Evolutionary conservation across 2,329 filamentous ascomycete species (phyloP).

Genomic region (Colletotrichum tabaci): DNA sequence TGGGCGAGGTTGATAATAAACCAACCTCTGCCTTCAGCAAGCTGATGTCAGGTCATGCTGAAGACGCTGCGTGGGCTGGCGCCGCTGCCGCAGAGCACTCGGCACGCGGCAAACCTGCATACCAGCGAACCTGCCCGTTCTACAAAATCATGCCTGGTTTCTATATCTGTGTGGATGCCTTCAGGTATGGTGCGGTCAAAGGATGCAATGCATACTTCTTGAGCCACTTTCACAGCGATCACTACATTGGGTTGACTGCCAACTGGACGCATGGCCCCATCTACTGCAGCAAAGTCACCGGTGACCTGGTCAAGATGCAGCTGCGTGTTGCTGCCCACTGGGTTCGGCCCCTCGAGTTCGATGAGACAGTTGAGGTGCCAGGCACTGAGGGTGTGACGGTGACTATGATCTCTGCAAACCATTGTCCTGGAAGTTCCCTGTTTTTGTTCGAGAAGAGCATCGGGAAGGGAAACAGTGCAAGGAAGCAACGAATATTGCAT

Average conservation of each 20-base stretch:
- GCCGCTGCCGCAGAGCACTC: constrained; percentile 86
- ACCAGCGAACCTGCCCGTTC: constrained; percentile 93
- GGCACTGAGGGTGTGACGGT: constrained; percentile 87
- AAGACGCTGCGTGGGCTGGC: constrained; percentile 90
- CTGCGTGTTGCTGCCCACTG: constrained; percentile 88
- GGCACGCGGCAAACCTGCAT: constrained; percentile 87
- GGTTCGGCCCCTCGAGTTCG: constrained; percentile 89
- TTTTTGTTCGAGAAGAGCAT: constrained; percentile 90
- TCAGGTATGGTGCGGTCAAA: constrained; percentile 93
- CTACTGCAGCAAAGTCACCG: constrained; percentile 95
- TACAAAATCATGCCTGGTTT: constrained; percentile 98
- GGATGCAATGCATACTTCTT: constrained; percentile 96
- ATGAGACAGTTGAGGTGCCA: constrained; percentile 83
- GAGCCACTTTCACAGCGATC: constrained; percentile 98
- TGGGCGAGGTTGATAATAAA: constrained; percentile 58
- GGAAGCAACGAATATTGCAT: constrained; percentile 86
- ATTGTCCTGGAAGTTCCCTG: constrained; percentile 94
- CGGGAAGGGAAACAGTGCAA: constrained; percentile 71
- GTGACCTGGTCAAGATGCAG: constrained; percentile 88
- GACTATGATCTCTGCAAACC: constrained; percentile 96
- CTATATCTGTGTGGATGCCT: constrained; percentile 94
- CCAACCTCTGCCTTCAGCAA: constrained; percentile 86
- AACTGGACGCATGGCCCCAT: constrained; percentile 95
- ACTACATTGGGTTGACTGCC: constrained; percentile 91
- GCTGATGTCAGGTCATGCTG: constrained; percentile 92